Percentiles rank a stretch among this genome's conserved stretches.
Conservation (phyloP, 2,329 filamentous ascomycete species). For the Ceratocystis albifundus region DNA sequence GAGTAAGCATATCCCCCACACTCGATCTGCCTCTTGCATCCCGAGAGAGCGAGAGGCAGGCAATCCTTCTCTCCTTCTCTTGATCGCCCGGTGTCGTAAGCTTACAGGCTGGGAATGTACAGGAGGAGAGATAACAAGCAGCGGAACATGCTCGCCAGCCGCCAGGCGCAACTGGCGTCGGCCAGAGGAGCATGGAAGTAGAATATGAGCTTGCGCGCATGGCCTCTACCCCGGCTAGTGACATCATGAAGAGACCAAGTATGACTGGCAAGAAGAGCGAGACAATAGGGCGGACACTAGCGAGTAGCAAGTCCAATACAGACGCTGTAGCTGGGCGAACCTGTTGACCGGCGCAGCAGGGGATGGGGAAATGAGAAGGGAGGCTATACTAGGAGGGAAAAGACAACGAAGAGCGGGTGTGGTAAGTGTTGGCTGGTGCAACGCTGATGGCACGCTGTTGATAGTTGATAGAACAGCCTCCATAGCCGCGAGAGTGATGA, state of each 20-base stretch:
- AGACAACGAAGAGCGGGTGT: neutral
- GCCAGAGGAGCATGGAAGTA: neutral
- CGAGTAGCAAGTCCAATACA: neutral
- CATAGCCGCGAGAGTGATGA: too few species aligned
- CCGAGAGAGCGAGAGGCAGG: neutral
- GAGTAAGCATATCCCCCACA: neutral
- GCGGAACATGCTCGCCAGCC: neutral
- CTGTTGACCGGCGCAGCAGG: neutral
- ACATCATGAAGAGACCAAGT: too few species aligned
- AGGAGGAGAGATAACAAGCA: neutral
- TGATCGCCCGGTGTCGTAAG: neutral
- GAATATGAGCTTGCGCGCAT: too few species aligned
- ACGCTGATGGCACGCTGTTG: neutral
- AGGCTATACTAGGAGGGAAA: neutral
- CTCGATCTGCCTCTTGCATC: neutral
- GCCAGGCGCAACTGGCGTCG: neutral
- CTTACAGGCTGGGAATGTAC: neutral
- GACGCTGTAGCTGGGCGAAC: neutral
- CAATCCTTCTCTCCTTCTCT: neutral
- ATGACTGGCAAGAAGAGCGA: neutral
- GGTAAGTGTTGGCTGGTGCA: neutral
- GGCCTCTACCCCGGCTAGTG: too few species aligned
- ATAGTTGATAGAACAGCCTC: too few species aligned
- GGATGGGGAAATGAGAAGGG: neutral
- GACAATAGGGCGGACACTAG: neutral